These are phyloP conservation scores for Musa schizocarpa DNA, from an alignment of 176 grass and related monocot genomes.

Conservation along the genomic window DNA sequence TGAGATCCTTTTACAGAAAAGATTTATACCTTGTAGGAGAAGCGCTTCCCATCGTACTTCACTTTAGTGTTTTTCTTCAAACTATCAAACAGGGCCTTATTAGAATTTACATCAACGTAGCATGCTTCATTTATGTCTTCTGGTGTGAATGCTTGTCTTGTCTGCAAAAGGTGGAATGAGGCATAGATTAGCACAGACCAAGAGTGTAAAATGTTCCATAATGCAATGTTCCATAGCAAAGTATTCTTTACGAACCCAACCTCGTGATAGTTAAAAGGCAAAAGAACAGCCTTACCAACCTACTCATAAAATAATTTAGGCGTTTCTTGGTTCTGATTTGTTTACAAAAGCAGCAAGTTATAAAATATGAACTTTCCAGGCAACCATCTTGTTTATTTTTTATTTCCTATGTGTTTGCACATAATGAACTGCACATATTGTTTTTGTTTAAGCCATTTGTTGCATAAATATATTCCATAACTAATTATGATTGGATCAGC, in stretches of 20 bases:
- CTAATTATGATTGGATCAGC: neutral
- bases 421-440: neutral
- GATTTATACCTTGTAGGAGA: constrained; percentile 77
- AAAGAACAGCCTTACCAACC: neutral
- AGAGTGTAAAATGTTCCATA: neutral
- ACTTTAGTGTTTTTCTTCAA: constrained; percentile 83
- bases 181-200: constrained; percentile 6
- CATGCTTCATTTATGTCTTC: constrained; percentile 74
- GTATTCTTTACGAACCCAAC: neutral
- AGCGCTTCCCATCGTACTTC: constrained; percentile 61
- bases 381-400: neutral
- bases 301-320: neutral
- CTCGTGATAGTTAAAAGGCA: neutral
- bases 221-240: too few species aligned
- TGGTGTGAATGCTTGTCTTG: constrained; percentile 59
- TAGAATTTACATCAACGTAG: constrained; percentile 66
- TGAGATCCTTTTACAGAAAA: neutral
- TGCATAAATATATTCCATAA: neutral
- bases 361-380: neutral
- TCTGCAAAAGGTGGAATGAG: constrained; percentile 42
- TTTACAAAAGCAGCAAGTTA: neutral
- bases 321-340: neutral
- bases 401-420: neutral
- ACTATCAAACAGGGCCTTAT: constrained; percentile 68
- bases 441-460: neutral